phyloP scores from a whole-genome alignment of 1,139 yeast species.

The Blastobotrys elegans region DNA sequence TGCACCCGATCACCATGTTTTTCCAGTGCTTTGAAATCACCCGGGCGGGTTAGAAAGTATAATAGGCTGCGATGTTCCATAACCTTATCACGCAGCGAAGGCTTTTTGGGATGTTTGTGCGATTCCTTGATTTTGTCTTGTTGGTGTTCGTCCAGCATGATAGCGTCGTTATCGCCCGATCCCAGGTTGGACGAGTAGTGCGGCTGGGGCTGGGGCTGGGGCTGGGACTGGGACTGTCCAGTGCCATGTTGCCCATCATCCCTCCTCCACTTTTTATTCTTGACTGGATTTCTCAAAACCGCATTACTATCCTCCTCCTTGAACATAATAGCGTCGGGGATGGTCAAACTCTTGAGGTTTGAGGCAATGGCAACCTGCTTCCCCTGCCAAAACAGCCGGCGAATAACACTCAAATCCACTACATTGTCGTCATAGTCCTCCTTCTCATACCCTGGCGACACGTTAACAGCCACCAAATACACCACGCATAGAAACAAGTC shows the following conservation, averaged over 20 bases:
- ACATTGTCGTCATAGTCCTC: conserved; percentile 1
- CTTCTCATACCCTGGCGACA: conserved; percentile 5
- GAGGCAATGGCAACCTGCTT: conserved; percentile 18
- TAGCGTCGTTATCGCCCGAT: background rate
- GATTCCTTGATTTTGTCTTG: background rate
- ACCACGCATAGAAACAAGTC: conserved; percentile 19
- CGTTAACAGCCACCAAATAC: conserved; percentile 17
- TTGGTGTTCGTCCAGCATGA: background rate
- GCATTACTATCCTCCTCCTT: background rate
- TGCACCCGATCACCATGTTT: too few species aligned
- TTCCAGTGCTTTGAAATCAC: conserved; percentile 12
- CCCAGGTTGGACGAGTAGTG: background rate
- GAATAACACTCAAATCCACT: conserved; percentile 20
- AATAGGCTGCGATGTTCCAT: background rate
- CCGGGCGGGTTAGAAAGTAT: conserved; percentile 14
- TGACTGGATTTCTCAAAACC: background rate
- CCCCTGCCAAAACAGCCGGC: conserved; percentile 25
- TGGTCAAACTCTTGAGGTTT: conserved; percentile 15
- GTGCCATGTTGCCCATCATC: background rate
- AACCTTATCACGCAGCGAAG: background rate
- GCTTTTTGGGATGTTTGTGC: background rate
- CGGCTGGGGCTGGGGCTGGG: background rate
- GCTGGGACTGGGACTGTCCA: too few species aligned
- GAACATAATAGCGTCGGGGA: conserved; percentile 15
- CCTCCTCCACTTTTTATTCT: background rate